Evolutionary conservation across 306 rosid genomes (phyloP).

Genomic region (Lotus japonicus): DNA sequence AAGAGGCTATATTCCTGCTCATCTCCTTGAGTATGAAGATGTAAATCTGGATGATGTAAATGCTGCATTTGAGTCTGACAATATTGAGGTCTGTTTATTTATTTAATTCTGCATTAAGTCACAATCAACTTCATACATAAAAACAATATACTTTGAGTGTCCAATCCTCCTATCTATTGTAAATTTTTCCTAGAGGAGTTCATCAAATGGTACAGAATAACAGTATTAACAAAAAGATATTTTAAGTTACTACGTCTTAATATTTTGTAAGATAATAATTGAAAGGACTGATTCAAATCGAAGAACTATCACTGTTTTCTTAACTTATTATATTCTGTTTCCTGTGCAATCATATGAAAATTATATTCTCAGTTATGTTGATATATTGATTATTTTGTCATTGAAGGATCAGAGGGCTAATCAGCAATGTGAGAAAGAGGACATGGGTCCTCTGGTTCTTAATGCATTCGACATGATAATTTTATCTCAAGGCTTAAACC

Average conservation of each 20-base stretch:
- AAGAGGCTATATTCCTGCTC: constrained; percentile 50
- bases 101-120: background rate
- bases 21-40: constrained; percentile 72
- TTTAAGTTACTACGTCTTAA: background rate
- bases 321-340: background rate
- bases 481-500: constrained; percentile 88
- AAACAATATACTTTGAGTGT: too few species aligned
- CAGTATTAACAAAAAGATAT: background rate
- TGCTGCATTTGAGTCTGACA: constrained; percentile 74
- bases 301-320: constrained; percentile 5
- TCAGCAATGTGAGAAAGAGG: constrained; percentile 45
- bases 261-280: background rate
- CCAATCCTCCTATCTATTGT: background rate
- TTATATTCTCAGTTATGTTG: constrained; percentile 2
- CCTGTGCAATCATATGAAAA: background rate
- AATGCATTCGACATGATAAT: constrained; percentile 85
- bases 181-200: background rate
- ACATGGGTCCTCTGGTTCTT: constrained; percentile 62
- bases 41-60: constrained; percentile 85
- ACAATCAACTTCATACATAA: background rate
- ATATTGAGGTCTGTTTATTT: constrained; percentile 59
- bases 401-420: constrained; percentile 51
- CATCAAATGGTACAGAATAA: constrained; percentile 11
- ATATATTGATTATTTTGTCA: constrained; percentile 18
- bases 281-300: background rate